Percentiles rank a stretch among this genome's conserved stretches.
These are phyloP conservation scores for Ogataea trehaloabstinens DNA, from an alignment of 805 yeast species.

Conservation along the genomic window DNA sequence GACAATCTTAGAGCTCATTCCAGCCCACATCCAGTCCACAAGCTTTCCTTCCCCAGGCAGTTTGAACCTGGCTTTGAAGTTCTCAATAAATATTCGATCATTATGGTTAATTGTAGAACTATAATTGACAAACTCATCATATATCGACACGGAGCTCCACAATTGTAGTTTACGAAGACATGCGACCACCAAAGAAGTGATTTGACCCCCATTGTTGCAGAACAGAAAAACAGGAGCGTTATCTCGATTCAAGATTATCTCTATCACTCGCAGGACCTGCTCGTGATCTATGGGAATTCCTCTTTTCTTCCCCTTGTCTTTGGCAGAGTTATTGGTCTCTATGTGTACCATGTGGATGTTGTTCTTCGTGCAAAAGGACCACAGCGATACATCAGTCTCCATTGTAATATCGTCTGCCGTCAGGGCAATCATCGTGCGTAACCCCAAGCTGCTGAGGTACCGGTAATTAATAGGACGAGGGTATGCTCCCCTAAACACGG, in stretches of 20 bases:
- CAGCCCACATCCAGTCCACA: constrained; percentile 67
- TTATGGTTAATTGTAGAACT: constrained; percentile 76
- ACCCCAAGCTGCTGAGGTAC: constrained; percentile 60
- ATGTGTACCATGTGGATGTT: constrained; percentile 68
- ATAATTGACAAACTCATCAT: constrained; percentile 78
- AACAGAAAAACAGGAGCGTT: constrained; percentile 77
- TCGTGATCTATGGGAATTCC: constrained; percentile 76
- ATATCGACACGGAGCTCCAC: constrained; percentile 88
- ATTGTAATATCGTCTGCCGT: constrained; percentile 71
- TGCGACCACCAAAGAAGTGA: constrained; percentile 80
- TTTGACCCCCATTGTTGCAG: constrained; percentile 87
- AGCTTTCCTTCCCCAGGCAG: constrained; percentile 42
- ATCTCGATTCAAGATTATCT: constrained; percentile 54
- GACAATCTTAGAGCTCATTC: constrained; percentile 56
- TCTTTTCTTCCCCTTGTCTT: constrained; percentile 78
- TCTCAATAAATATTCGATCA: constrained; percentile 81
- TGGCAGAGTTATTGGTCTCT: constrained; percentile 53
- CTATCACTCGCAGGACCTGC: constrained; percentile 59
- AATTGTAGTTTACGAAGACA: constrained; percentile 78
- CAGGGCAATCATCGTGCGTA: constrained; percentile 73
- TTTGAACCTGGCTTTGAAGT: constrained; percentile 63
- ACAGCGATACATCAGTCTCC: constrained; percentile 49
- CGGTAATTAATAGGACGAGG: constrained; percentile 75
- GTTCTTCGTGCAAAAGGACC: constrained; percentile 49
- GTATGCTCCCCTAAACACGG: constrained; percentile 79